These are phyloP conservation scores for Nepenthes gracilis DNA, from an alignment of 148 eudicot species.

Conservation along the genomic window DNA sequence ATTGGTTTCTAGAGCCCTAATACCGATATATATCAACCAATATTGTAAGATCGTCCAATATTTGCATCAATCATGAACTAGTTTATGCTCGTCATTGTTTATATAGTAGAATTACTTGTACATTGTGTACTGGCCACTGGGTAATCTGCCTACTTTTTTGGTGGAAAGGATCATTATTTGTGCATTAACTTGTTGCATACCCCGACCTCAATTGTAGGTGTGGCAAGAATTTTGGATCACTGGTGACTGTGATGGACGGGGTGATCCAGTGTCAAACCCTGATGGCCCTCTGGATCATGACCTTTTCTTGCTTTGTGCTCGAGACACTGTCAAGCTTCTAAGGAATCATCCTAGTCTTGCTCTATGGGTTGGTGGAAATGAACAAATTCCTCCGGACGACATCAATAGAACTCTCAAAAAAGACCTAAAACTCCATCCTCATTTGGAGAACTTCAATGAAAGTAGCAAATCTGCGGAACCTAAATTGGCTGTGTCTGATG, in stretches of 20 bases:
- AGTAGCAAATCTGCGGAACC: conserved; percentile 18
- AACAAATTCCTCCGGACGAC: conserved; percentile 89
- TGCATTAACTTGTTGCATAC: too few species aligned
- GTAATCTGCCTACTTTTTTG: too few species aligned
- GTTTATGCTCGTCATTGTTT: too few species aligned
- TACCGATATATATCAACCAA: too few species aligned
- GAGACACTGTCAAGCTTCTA: conserved; percentile 87
- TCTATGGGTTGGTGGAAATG: conserved; percentile 99
- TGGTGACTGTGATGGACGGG: conserved; percentile 93
- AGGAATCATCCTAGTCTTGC: conserved; percentile 98
- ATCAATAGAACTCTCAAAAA: conserved; percentile 61
- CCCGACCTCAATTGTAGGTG: conserved; percentile 34
- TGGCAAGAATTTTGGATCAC: conserved; percentile 99
- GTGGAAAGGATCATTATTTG: too few species aligned
- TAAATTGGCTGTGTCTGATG: conserved; percentile 7
- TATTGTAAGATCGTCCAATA: too few species aligned
- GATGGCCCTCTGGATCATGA: conserved; percentile 95
- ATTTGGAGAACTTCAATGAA: conserved; percentile 22
- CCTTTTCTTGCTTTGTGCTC: conserved; percentile 83
- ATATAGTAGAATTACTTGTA: too few species aligned
- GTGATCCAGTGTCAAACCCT: conserved; percentile 84
- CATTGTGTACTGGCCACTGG: too few species aligned
- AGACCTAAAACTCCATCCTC: conserved; percentile 65
- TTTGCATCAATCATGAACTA: too few species aligned
- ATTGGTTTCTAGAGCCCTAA: too few species aligned